These are phyloP conservation scores for Fusarium abutilonis DNA, from an alignment of 2,329 filamentous ascomycete species.

Conservation along the genomic window DNA sequence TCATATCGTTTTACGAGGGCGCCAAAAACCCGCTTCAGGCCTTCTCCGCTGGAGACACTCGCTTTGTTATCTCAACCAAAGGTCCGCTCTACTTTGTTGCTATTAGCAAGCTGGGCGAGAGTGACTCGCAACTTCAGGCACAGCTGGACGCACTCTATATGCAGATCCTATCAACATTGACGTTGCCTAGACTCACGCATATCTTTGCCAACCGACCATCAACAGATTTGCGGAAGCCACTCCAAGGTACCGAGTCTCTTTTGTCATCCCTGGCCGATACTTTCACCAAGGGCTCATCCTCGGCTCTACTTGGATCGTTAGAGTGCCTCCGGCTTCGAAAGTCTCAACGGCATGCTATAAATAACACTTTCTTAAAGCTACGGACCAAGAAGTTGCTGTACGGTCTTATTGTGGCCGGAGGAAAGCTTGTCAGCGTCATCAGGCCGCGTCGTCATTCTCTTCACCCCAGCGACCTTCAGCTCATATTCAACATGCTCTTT, in stretches of 20 bases:
- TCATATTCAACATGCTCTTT: constrained; percentile 99
- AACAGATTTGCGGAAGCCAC: constrained; percentile 88
- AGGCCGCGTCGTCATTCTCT: constrained; percentile 93
- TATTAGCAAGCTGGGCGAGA: constrained; percentile 92
- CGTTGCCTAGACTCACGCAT: constrained; percentile 83
- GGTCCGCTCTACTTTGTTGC: constrained; percentile 93
- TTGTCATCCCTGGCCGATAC: constrained; percentile 93
- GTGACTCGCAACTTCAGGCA: constrained; percentile 83
- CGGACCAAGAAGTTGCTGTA: constrained; percentile 85
- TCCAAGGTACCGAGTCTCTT: constrained; percentile 90
- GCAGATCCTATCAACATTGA: constrained; percentile 96
- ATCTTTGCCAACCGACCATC: constrained; percentile 92
- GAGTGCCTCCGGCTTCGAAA: constrained; percentile 95
- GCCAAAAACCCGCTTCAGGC: constrained; percentile 79
- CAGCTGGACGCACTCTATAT: constrained; percentile 96
- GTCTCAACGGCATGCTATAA: constrained; percentile 84
- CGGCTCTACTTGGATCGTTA: constrained; percentile 85
- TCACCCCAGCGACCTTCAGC: constrained; percentile 92
- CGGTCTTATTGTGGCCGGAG: constrained; percentile 90
- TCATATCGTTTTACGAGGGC: constrained; percentile 95
- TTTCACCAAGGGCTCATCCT: constrained; percentile 92
- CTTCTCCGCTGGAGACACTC: constrained; percentile 86
- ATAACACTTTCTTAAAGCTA: constrained; percentile 83
- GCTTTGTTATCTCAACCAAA: constrained; percentile 86
- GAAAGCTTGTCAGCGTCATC: constrained; percentile 92